Evolutionary conservation across 176 grass and related monocot genomes (phyloP).

Genomic region (Oryza meyeriana): DNA sequence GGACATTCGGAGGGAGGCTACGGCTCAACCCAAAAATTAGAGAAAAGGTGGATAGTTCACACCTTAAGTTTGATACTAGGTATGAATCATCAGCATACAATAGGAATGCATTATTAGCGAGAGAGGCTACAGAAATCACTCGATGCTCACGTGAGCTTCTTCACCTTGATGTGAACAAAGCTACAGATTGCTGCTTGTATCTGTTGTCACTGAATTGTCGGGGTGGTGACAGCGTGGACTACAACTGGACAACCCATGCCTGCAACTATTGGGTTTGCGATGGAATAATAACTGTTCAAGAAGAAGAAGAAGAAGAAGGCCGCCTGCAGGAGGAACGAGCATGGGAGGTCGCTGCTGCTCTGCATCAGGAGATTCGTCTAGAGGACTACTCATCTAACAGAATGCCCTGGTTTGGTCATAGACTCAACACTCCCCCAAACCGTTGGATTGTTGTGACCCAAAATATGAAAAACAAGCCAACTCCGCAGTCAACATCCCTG

Average conservation of each 20-base stretch:
- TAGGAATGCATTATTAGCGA: no score
- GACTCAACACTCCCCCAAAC: rapidly evolving
- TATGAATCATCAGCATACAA: no score
- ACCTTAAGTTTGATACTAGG: no score
- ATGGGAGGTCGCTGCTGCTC: background rate
- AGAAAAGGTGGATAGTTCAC: background rate
- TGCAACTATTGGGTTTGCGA: slow-evolving; percentile 18
- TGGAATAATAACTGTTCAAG: background rate
- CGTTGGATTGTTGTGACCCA: background rate
- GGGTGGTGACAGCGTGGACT: background rate
- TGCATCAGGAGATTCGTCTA: background rate
- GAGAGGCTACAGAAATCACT: background rate
- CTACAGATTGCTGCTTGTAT: background rate
- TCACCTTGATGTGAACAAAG: background rate
- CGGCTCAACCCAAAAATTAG: no score
- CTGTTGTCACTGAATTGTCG: background rate
- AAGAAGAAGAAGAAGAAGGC: no score
- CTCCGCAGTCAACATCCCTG: background rate
- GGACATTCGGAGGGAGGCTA: slow-evolving; percentile 2
- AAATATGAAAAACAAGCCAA: background rate
- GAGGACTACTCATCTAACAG: background rate
- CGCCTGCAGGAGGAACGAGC: no score
- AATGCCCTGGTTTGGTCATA: rapidly evolving
- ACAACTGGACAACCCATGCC: background rate
- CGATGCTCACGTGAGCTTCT: no score